Percentiles rank a stretch among this genome's conserved stretches.
Conservation (phyloP, 495 filamentous ascomycete genomes). For the Penicillium argentinense region DNA sequence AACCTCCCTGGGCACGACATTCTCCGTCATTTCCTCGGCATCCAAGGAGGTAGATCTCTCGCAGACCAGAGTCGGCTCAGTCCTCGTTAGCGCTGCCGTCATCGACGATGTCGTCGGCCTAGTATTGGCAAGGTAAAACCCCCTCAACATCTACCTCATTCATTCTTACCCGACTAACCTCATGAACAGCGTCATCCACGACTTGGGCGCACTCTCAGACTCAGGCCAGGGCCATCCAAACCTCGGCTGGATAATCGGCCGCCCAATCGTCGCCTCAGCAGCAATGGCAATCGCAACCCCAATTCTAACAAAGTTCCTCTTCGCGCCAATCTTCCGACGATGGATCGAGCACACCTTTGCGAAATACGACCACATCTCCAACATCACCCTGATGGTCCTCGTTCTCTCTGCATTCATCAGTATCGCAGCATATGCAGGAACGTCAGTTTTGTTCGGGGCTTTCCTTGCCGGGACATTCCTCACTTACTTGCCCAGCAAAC, state of each 20-base stretch:
- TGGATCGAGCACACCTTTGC: constrained; percentile 34
- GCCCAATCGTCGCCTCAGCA: constrained; percentile 56
- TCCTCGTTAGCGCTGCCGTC: constrained; percentile 62
- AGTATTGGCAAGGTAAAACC: constrained; percentile 29
- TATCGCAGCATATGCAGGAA: constrained; percentile 57
- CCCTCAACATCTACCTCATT: not conserved
- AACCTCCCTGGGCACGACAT: constrained; percentile 36
- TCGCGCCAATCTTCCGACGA: constrained; percentile 42
- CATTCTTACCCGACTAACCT: not conserved
- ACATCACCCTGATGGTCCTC: constrained; percentile 39
- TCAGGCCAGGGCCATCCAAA: constrained; percentile 26
- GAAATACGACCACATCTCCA: constrained; percentile 28
- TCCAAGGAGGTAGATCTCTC: constrained; percentile 26
- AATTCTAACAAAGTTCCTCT: constrained; percentile 44
- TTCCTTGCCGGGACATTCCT: constrained; percentile 62
- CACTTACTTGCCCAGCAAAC: constrained; percentile 43
- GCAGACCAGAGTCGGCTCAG: constrained; percentile 31
- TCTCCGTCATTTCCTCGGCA: constrained; percentile 31
- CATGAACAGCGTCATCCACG: constrained; percentile 47
- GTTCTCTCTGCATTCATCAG: constrained; percentile 49
- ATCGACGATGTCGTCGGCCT: constrained; percentile 81
- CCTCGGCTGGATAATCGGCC: constrained; percentile 43
- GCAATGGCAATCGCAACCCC: constrained; percentile 51
- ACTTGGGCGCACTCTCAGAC: constrained; percentile 33
- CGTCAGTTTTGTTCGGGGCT: constrained; percentile 64